Evolutionary conservation across 164 flowering plant species (phyloP).

Genomic region (Macadamia integrifolia): DNA sequence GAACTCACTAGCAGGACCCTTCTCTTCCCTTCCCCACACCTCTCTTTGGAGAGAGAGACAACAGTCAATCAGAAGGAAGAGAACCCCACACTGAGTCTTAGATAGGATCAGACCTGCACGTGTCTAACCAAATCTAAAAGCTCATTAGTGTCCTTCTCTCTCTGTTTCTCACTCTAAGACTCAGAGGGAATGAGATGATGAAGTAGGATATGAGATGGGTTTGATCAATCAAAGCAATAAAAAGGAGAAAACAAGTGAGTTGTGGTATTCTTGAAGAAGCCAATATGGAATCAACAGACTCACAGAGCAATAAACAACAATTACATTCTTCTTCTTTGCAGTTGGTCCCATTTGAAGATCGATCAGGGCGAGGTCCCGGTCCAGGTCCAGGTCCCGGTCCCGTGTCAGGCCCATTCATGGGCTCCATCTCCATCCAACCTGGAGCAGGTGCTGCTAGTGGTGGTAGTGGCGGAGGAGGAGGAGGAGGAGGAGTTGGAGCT

Average conservation of each 20-base stretch:
- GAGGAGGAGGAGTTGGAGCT: no score
- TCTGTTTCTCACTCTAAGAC: constrained; percentile 1
- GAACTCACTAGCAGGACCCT: background rate
- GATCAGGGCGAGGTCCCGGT: constrained; percentile 11
- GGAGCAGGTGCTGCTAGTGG: constrained; percentile 6
- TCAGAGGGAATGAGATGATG: background rate
- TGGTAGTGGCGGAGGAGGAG: background rate
- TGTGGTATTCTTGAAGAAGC: background rate
- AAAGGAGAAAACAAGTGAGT: constrained; percentile 1
- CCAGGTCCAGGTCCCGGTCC: constrained; percentile 6
- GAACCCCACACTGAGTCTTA: background rate
- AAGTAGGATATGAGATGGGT: constrained; percentile 15
- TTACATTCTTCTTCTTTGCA: constrained; percentile 20
- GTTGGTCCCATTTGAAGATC: constrained; percentile 27
- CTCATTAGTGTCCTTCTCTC: constrained; percentile 7
- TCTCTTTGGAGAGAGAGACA: background rate
- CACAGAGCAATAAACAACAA: constrained; percentile 25
- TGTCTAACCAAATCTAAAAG: background rate
- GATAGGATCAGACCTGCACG: constrained; percentile 1
- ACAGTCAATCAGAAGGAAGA: constrained; percentile 10
- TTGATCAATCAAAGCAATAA: constrained; percentile 1
- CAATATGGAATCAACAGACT: constrained; percentile 35
- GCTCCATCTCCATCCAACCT: constrained; percentile 37
- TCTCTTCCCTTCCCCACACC: background rate
- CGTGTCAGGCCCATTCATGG: constrained; percentile 26